Evolutionary conservation across 2,329 filamentous ascomycete species (phyloP), one percentile per base, ranked within the genome.

Genomic region (Pleurostoma richardsiae): DNA sequence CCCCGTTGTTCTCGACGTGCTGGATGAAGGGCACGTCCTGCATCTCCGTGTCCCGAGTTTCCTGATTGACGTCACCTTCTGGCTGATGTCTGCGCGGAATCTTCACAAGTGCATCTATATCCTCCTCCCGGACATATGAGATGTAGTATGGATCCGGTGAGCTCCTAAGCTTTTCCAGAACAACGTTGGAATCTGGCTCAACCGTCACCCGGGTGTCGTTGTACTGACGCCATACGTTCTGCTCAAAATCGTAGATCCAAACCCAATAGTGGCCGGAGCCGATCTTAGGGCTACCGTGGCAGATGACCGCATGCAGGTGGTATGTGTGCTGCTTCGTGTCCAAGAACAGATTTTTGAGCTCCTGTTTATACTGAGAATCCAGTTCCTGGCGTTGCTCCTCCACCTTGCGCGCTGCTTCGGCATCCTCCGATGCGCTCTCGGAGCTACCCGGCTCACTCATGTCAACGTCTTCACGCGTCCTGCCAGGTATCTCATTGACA

Each of bases 181-280:
- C 88, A 43, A 85, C 79, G 11, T 74, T 73, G 6, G 79, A 73
- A 56, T 88, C 78, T 29, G 82, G 77, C 49, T 77, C 73, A 52
- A 88, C 82, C 3, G 80, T 84, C 28, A 99, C 90, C 11, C 77
- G 77, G 45, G 86, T 85, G 59, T 99, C 94, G 62, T 99, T 99
- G 73, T 96, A 99, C 59, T 88, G 90, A 48, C 90, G 85, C 91
- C 94, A 99, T 26, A 91, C 73, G 33, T 83, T 70, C 41, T 82
- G 79, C 53, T 85, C 79, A 64, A 95, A 95, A 68, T 97, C 94
- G 59, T 84, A 88, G 53, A 99, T 95, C 78, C 91, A 96, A 40
- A 96, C 90, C 85, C 90, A 96, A 69, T 97, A 99, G 65, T 99
- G 94, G 0, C 94, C 94, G 41, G 85, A 85, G 40, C 75, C 78